Evolutionary conservation across 768 basidiomycete species (phyloP).

Genomic region (Pleurotus ostreatus): DNA sequence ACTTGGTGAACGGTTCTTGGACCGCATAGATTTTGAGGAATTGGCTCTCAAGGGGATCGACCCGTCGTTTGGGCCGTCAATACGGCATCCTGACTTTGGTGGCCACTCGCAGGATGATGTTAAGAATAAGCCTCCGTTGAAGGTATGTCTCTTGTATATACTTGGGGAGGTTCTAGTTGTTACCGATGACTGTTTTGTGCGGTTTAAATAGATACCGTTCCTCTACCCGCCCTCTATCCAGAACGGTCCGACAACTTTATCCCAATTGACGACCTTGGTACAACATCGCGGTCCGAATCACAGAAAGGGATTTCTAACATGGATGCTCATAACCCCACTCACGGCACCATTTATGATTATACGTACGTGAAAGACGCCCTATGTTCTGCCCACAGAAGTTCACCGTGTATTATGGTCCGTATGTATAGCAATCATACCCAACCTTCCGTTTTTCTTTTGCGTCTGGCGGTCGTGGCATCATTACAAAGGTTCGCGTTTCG

Average conservation of each 20-base stretch:
- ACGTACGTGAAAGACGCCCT: conserved; percentile 36
- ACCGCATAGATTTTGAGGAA: conserved; percentile 79
- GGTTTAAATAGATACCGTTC: conserved; percentile 52
- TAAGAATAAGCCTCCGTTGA: conserved; percentile 12
- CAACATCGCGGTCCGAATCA: conserved; percentile 58
- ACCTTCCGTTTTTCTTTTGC: conserved; percentile 83
- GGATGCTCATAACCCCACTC: conserved; percentile 64
- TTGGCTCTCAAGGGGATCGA: conserved; percentile 70
- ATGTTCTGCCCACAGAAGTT: not conserved
- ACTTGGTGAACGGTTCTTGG: conserved; percentile 63
- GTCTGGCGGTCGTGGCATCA: conserved; percentile 85
- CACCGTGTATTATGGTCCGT: not conserved
- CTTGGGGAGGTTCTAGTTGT: not conserved
- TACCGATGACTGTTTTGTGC: not conserved
- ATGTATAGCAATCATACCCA: conserved; percentile 67
- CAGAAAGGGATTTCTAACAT: conserved; percentile 59
- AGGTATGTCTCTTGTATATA: not conserved
- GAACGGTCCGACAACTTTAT: conserved; percentile 28
- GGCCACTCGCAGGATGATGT: conserved; percentile 14
- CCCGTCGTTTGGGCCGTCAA: conserved; percentile 59
- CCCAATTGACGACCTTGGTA: conserved; percentile 49
- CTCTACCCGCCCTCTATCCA: conserved; percentile 51
- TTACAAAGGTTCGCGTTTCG: conserved; percentile 53
- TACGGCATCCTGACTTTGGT: conserved; percentile 22
- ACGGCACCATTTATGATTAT: conserved; percentile 76